Evolutionary conservation across 2,329 filamentous ascomycete species (phyloP).

Genomic region (Hypoxylon sp.): DNA sequence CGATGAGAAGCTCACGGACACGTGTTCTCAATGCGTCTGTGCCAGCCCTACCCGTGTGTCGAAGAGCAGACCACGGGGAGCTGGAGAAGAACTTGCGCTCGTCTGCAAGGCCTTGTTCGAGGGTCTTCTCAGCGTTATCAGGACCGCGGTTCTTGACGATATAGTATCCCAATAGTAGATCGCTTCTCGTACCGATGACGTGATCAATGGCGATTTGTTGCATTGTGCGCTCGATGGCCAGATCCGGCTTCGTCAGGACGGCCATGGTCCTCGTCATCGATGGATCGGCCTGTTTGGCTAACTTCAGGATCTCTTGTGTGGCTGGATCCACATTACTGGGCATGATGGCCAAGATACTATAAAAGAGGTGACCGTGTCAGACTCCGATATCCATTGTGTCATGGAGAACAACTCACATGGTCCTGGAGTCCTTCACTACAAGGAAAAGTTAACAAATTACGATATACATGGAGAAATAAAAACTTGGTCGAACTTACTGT

Average conservation of each 20-base stretch:
- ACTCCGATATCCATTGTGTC: no score
- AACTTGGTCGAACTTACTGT: conserved; percentile 50
- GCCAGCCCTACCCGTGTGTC: conserved; percentile 49
- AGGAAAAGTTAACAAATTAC: conserved; percentile 2
- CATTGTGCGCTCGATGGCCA: conserved; percentile 59
- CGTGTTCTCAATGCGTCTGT: conserved; percentile 53
- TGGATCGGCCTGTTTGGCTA: conserved; percentile 53
- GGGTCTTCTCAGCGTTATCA: conserved; percentile 54
- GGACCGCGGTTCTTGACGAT: conserved; percentile 63
- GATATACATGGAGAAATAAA: not conserved
- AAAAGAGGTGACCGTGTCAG: conserved; percentile 6
- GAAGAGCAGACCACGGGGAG: conserved; percentile 53
- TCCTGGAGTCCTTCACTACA: conserved; percentile 57
- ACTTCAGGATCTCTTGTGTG: conserved; percentile 55
- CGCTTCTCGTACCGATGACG: conserved; percentile 55
- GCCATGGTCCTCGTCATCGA: conserved; percentile 51
- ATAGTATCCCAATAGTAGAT: conserved; percentile 62
- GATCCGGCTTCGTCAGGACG: conserved; percentile 65
- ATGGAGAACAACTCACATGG: conserved; percentile 55
- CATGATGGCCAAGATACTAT: conserved; percentile 52
- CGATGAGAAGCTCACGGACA: conserved; percentile 55
- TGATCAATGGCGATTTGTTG: conserved; percentile 58
- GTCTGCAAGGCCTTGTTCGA: conserved; percentile 49
- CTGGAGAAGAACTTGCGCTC: conserved; percentile 57
- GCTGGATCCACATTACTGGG: conserved; percentile 55